Base-by-base conservation (phyloP, 164 flowering plant genomes). In the Aristolochia contorta region DNA sequence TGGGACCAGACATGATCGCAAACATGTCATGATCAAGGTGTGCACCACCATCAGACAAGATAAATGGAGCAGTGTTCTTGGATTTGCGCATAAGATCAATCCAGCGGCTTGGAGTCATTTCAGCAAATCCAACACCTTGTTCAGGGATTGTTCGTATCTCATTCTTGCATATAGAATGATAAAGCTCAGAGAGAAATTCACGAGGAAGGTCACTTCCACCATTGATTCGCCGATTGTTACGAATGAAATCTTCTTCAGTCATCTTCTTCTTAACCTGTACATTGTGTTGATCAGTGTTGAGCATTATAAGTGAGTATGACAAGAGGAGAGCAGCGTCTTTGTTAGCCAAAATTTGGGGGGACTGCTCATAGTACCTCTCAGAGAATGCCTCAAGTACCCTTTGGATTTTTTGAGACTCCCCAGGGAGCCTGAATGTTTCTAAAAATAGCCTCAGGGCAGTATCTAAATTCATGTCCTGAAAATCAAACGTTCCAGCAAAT, bases 171-270 rank as follows among this genome's bases (percentile, higher is more conserved):
- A 78, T 75, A 13, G 79, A 73, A 37, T 73, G 75, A 55, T 66
- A 75, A 6, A 78, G 66, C 63, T 75, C 79, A 14, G 69, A 63
- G 20, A 78, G 67, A 51, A 70, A 75, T 16, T 78, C 79, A 22
- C 81, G 71, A 0, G 81, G 79, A 22, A 78, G 72, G 58, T 78
- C 81, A 41, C 45, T 66, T 12, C 81, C 75, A 22, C 71, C 81
- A 71, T 78, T 78, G 18, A 75, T 78, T n/a, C 27, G 68, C 22
- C 81, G 61, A 63, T 78, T 78, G 27, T 75, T 78, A 19, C 79
- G 63, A 24, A 78, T 73, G 55, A 78, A 78, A 57, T 75, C 81
- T 50, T 78, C 81, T 68, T 78, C 81, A 3, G 78, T 72, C 81
- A 78, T 78, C 66, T 78, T 78, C 68, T 69, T 78, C 67, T 78